These are phyloP conservation scores for Beta vulgaris DNA, from an alignment of 148 eudicot genomes.

Conservation along the genomic window DNA sequence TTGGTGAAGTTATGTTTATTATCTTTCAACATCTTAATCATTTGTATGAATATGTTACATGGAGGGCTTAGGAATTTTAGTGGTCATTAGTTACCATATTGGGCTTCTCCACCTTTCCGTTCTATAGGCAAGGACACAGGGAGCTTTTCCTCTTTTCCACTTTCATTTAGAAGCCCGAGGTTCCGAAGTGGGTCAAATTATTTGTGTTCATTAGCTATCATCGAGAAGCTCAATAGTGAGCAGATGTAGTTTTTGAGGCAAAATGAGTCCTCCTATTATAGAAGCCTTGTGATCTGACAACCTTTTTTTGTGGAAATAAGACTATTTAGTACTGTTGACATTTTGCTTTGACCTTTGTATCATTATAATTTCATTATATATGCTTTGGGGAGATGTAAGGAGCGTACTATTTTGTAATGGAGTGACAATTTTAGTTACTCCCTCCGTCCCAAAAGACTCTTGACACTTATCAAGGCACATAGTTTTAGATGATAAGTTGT, in stretches of 20 bases:
- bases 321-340: background rate
- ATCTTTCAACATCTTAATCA: background rate
- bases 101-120: too few species aligned
- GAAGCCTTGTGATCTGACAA: background rate
- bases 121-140: too few species aligned
- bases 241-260: background rate
- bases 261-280: background rate
- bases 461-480: too few species aligned
- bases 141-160: background rate
- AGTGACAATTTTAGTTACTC: background rate
- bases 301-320: background rate
- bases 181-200: background rate
- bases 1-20: constrained; percentile 31
- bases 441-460: too few species aligned
- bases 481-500: too few species aligned
- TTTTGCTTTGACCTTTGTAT: background rate
- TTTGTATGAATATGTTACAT: background rate
- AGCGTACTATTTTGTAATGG: background rate
- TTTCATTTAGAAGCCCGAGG: background rate
- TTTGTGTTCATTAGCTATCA: background rate
- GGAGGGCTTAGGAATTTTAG: background rate
- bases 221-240: background rate
- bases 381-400: background rate
- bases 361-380: background rate
- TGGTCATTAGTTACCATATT: background rate